Base-by-base conservation (phyloP, 768 basidiomycete genomes). In the Boletus huronensis region DNA sequence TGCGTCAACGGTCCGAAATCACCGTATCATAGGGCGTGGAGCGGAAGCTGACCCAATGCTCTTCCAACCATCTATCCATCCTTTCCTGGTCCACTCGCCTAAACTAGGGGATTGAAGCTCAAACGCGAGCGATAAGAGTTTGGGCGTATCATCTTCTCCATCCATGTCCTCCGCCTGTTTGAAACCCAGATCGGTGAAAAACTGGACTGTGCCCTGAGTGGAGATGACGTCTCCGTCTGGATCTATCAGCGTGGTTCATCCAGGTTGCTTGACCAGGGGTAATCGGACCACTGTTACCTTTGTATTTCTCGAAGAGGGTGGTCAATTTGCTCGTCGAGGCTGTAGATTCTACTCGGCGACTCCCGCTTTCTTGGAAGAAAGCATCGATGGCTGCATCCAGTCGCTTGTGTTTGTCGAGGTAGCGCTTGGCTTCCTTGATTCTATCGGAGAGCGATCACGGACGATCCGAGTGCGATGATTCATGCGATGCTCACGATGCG, bases 21-120 rank as follows among this genome's bases (percentile, higher is more conserved):
- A 17, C 42, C 53, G 58, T n/a, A n/a, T n/a, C n/a, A 32, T 17
- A 31, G 28, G 25, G 19, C 7, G 35, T 36, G 26, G 41, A 25
- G 21, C 46, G 34, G 16, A 35, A 43, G 72, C 85, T 54, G 62
- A 89, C 88, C 86, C 81, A 34, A 88, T 71, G 14, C 62, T 67
- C 69, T 84, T 88, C 91, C 92, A 93, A 1, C 91, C 92, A 0
- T 90, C 87, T 34, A 82, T 62, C 90, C 90, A 95, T 0, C 83
- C 85, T 55, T 81, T 74, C 58, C 74, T 78, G 31, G 75, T 77
- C 85, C 91, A 96, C 53, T 79, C 76, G 2, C 88, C 91, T 48
- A 95, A 74, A 55, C 74, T 63, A 0, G 87, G 87, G 5, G 88
- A 88, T 64, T 88, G 85, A 25, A 93, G 79, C 62, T 93, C 89